phyloP scores from a whole-genome alignment of 148 eudicot species.

The Camellia japonica region DNA sequence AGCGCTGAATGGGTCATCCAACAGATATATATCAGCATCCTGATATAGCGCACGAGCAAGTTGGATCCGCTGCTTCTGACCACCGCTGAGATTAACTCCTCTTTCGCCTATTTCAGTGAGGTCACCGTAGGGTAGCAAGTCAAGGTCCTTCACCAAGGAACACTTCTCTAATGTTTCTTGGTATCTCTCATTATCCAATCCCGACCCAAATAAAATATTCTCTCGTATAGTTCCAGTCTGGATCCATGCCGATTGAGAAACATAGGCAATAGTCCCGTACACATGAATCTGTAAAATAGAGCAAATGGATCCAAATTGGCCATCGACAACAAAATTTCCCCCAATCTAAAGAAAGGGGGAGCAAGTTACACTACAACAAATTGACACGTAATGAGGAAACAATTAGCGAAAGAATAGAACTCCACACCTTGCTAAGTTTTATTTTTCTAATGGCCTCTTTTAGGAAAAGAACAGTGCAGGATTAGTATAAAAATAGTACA shows the following conservation, averaged over 20 bases:
- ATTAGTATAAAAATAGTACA: background rate
- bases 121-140: constrained; percentile 72
- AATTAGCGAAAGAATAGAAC: no score
- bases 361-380: no score
- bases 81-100: constrained; percentile 96
- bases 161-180: constrained; percentile 68
- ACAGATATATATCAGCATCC: constrained; percentile 79
- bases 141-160: constrained; percentile 73
- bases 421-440: no score
- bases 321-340: background rate
- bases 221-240: constrained; percentile 83
- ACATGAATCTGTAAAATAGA: constrained; percentile 52
- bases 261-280: constrained; percentile 72
- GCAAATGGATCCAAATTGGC: background rate
- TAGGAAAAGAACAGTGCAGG: no score
- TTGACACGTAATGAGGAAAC: no score
- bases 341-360: no score
- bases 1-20: constrained; percentile 97
- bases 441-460: no score
- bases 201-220: constrained; percentile 72
- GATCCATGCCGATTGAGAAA: constrained; percentile 94
- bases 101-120: constrained; percentile 94
- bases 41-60: constrained; percentile 91
- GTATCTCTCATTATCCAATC: constrained; percentile 53
- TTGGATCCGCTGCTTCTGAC: constrained; percentile 89